Percentiles rank a stretch among this genome's conserved stretches.
Conservation (phyloP, 169 alveolate genomes). For the Plasmodium sp. region DNA sequence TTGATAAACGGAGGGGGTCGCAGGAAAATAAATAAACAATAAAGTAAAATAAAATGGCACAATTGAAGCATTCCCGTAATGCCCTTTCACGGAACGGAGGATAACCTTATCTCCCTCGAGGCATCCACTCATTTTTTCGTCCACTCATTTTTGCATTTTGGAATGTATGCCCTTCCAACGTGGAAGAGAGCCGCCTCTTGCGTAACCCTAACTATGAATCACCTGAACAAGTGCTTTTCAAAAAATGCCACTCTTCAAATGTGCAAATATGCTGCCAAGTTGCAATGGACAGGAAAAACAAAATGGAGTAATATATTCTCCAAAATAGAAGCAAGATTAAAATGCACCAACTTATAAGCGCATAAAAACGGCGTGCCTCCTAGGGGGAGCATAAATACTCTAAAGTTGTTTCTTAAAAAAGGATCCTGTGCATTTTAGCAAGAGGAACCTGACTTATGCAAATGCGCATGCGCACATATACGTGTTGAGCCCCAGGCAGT, state of each 20-base stretch:
- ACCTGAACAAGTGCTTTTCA: neutral
- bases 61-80: neutral
- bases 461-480: neutral
- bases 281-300: neutral
- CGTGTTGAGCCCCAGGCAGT: neutral
- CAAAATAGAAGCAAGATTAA: neutral
- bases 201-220: neutral
- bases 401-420: neutral
- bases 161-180: neutral
- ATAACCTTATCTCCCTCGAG: neutral
- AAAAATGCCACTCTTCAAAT: neutral
- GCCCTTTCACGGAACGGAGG: neutral
- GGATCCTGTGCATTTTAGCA: neutral
- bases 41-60: neutral
- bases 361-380: neutral
- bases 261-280: neutral
- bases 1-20: neutral
- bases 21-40: neutral
- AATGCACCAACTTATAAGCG: neutral
- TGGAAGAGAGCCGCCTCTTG: neutral
- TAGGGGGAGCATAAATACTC: neutral
- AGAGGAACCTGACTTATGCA: neutral
- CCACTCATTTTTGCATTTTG: neutral
- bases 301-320: neutral
- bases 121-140: neutral